Evolutionary conservation across 257 asterid genomes (phyloP).

Genomic region (Vinca minor): DNA sequence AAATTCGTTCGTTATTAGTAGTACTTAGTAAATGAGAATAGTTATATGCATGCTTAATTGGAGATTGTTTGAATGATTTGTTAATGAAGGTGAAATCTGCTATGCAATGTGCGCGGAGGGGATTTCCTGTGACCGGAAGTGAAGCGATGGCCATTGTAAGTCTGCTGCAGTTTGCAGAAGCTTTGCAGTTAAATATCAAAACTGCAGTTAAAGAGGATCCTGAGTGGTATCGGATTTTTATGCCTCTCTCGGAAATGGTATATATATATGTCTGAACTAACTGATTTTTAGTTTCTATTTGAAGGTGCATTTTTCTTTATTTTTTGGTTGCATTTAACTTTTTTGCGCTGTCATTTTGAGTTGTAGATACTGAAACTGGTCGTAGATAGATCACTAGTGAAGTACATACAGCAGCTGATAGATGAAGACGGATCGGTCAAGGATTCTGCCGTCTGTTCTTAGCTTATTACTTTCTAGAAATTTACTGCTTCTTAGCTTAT

Average conservation of each 20-base stretch:
- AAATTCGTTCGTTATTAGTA: background rate
- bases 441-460: slow-evolving; percentile 82
- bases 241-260: slow-evolving; percentile 91
- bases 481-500: background rate
- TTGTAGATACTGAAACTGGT: slow-evolving; percentile 71
- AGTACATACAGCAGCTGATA: slow-evolving; percentile 58
- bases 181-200: slow-evolving; percentile 62
- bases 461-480: slow-evolving; percentile 4
- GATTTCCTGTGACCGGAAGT: slow-evolving; percentile 56
- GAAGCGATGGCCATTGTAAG: slow-evolving; percentile 67
- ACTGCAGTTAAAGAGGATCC: slow-evolving; percentile 74
- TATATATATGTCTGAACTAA: background rate
- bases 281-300: slow-evolving; percentile 8
- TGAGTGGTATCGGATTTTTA: slow-evolving; percentile 57
- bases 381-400: slow-evolving; percentile 46
- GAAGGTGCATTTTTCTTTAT: background rate
- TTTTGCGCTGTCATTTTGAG: slow-evolving; percentile 17
- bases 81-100: slow-evolving; percentile 64
- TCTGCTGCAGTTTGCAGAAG: slow-evolving; percentile 53
- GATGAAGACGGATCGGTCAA: slow-evolving; percentile 93
- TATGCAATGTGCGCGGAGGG: slow-evolving; percentile 50
- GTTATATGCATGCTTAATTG: background rate
- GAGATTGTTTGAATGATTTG: background rate
- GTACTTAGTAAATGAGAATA: background rate
- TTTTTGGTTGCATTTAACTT: slow-evolving; percentile 10